Conservation (phyloP, 176 grass and related monocot species). For the Aegilops bicornis region DNA sequence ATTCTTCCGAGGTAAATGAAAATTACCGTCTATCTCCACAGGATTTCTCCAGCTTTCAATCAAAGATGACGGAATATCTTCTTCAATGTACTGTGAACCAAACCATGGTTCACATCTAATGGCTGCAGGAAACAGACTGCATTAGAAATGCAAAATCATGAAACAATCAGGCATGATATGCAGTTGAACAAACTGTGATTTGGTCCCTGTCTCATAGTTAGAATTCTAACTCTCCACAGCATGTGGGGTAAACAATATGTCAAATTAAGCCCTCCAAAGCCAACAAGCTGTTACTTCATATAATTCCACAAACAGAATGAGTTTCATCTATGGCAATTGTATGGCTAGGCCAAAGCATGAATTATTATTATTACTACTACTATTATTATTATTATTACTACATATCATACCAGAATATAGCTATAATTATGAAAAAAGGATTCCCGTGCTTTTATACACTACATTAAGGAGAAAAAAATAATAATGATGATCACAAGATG, state of each 20-base stretch:
- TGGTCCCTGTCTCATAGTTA: background rate
- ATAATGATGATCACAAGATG: background rate
- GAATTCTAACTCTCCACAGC: background rate
- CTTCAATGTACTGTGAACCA: slow-evolving; percentile 86
- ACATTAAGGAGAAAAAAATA: background rate
- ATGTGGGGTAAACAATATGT: slow-evolving; percentile 13
- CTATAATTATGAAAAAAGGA: background rate
- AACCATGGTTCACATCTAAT: slow-evolving; percentile 90
- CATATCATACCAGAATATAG: slow-evolving; percentile 9
- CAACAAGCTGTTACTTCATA: slow-evolving; percentile 10
- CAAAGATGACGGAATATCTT: slow-evolving; percentile 70
- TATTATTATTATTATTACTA: background rate
- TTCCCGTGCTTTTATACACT: background rate
- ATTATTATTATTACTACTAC: background rate
- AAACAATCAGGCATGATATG: slow-evolving; percentile 1
- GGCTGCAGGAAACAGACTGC: slow-evolving; percentile 48
- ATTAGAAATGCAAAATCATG: slow-evolving; percentile 31
- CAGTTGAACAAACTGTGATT: slow-evolving; percentile 20
- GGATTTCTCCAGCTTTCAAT: slow-evolving; percentile 78
- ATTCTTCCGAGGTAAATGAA: slow-evolving; percentile 88
- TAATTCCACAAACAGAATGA: slow-evolving; percentile 16
- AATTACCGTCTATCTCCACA: slow-evolving; percentile 46
- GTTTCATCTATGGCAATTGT: background rate
- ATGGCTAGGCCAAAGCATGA: background rate
- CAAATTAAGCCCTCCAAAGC: background rate